These are phyloP conservation scores for Wickerhamiella parazyma DNA, from an alignment of 805 yeast genomes.

Conservation along the genomic window DNA sequence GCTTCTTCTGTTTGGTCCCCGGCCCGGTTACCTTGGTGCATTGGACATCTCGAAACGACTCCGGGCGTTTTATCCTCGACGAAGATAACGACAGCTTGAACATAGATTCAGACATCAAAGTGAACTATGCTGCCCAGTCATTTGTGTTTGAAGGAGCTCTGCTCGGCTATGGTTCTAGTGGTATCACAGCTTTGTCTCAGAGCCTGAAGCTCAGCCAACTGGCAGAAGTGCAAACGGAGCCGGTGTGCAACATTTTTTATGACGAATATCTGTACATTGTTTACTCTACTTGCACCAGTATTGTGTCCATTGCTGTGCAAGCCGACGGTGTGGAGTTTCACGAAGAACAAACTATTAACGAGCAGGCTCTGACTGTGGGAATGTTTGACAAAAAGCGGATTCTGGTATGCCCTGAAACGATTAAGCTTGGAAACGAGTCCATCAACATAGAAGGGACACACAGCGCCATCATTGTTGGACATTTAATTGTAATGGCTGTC, in stretches of 20 bases:
- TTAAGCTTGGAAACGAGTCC: neutral
- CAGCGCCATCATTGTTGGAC: too few relatives aligned
- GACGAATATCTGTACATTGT: conserved; percentile 1
- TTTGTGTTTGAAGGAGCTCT: neutral
- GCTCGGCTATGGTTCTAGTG: neutral
- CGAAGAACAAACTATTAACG: neutral
- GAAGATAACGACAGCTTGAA: neutral
- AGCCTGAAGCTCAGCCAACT: neutral
- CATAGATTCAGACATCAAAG: conserved; percentile 1
- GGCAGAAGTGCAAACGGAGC: neutral
- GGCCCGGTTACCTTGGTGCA: conserved; percentile 1
- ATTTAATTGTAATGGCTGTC: too few relatives aligned
- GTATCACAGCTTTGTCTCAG: neutral
- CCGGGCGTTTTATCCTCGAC: conserved; percentile 1
- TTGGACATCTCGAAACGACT: neutral
- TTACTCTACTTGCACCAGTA: neutral
- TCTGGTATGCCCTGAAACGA: neutral
- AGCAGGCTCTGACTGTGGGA: neutral
- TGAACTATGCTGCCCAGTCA: neutral
- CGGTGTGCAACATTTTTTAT: neutral
- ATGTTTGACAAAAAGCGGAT: too few relatives aligned
- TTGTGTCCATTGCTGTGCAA: neutral
- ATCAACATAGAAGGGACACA: neutral
- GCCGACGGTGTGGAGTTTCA: neutral
- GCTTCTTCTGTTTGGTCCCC: neutral